Conservation (phyloP, 352 stramenopile species). For the Blastocystis sp. region DNA sequence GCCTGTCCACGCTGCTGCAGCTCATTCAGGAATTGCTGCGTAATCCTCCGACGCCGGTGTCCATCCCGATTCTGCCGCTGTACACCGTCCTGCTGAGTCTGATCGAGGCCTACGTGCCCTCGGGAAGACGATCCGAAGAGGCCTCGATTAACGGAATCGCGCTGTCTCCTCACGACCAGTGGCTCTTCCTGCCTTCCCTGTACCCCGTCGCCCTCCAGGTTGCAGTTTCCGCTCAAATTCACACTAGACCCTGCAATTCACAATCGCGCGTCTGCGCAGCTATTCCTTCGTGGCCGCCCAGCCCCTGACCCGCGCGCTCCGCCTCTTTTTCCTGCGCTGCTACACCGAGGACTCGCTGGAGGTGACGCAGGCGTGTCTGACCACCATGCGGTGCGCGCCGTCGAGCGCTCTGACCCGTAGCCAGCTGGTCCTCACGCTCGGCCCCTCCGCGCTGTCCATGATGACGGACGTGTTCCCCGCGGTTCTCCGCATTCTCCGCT, state of each 20-base stretch:
- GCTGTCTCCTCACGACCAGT: conserved; percentile 44
- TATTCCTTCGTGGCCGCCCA: not conserved
- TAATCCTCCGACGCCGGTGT: not conserved
- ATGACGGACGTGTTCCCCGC: not conserved
- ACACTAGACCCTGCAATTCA: not conserved
- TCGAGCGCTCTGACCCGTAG: not conserved
- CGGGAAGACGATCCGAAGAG: conserved; percentile 17
- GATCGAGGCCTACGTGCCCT: conserved; percentile 19
- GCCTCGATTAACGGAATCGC: not conserved
- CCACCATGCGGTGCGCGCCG: not conserved
- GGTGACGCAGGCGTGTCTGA: not conserved
- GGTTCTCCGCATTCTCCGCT: conserved; percentile 24
- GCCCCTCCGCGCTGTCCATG: conserved; percentile 9
- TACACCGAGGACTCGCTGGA: conserved; percentile 23
- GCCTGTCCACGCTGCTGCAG: conserved; percentile 20
- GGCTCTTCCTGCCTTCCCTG: conserved; percentile 2
- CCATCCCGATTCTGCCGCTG: not conserved
- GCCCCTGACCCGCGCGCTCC: not conserved
- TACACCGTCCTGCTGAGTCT: not conserved
- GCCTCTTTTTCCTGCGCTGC: conserved; percentile 57
- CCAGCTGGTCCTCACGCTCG: not conserved
- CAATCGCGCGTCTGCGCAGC: not conserved
- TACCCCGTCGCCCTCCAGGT: conserved; percentile 23
- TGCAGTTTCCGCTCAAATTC: not conserved
- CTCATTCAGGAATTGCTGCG: conserved; percentile 25